Conservation (phyloP, 192 early-diverging fungal genomes). For the Umbelopsis sp. region DNA sequence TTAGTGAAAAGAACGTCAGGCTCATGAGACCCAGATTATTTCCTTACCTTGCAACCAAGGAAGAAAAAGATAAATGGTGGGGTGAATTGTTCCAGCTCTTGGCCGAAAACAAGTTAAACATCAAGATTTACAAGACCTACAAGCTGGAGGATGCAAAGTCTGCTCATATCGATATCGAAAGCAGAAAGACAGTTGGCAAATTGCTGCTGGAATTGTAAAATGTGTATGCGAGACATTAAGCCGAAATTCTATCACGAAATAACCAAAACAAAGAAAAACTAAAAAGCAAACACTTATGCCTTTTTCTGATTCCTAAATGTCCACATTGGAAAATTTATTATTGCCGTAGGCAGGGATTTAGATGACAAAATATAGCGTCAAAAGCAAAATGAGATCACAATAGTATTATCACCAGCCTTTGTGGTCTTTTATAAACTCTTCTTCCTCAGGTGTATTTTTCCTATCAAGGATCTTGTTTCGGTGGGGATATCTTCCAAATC, state of each 20-base stretch:
- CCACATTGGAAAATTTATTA: neutral
- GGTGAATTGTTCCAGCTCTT: constrained; percentile 65
- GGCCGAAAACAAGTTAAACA: constrained; percentile 56
- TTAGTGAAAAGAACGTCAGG: constrained; percentile 71
- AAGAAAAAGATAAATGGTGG: constrained; percentile 67
- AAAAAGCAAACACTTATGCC: no score
- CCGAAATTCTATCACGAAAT: neutral
- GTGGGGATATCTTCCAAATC: constrained; percentile 25
- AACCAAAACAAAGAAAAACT: neutral
- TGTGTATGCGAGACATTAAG: neutral
- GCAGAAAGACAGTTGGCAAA: constrained; percentile 74
- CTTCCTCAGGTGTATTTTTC: constrained; percentile 19
- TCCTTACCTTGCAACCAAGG: constrained; percentile 64
- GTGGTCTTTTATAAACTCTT: constrained; percentile 21
- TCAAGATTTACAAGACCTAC: constrained; percentile 77
- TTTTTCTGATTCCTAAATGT: neutral
- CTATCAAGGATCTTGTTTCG: constrained; percentile 11
- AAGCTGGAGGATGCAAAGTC: constrained; percentile 69
- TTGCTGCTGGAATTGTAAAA: constrained; percentile 58
- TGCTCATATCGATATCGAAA: constrained; percentile 80
- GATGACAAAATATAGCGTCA: neutral
- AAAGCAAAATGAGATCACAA: neutral
- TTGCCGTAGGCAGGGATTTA: neutral
- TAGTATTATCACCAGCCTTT: constrained; percentile 18
- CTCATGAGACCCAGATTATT: constrained; percentile 77